Evolutionary conservation across 495 filamentous ascomycete genomes (phyloP).

Genomic region (Articulospora tetracladia): DNA sequence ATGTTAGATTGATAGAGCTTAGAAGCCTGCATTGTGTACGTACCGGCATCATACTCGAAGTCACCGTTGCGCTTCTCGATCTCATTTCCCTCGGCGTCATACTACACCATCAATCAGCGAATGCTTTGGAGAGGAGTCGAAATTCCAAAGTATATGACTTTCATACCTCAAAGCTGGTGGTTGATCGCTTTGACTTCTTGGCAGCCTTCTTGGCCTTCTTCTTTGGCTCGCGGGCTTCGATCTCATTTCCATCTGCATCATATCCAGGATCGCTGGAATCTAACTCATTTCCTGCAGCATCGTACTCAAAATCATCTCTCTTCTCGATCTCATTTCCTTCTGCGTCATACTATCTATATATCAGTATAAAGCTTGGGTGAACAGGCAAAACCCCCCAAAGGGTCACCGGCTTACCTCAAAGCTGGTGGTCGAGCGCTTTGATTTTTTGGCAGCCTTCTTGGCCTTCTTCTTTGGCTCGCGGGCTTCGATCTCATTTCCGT

Average conservation of each 20-base stretch:
- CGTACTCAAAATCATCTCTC: constrained; percentile 6
- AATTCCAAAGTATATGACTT: not conserved
- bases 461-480: constrained; percentile 2
- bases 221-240: constrained; percentile 14
- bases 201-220: constrained; percentile 16
- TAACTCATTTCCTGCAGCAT: constrained; percentile 10
- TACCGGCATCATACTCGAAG: constrained; percentile 9
- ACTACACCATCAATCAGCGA: no score
- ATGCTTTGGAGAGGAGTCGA: no score
- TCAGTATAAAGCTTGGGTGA: no score
- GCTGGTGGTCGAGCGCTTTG: not conserved
- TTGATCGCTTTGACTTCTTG: not conserved
- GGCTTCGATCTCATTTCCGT: constrained; percentile 1
- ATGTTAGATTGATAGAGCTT: no score
- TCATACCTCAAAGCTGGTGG: not conserved
- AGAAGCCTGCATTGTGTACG: no score
- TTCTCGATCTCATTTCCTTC: constrained; percentile 12
- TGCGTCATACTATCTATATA: constrained; percentile 6
- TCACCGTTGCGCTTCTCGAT: constrained; percentile 1
- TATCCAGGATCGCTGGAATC: constrained; percentile 3
- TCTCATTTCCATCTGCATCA: constrained; percentile 14
- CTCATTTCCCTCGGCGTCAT: constrained; percentile 11
- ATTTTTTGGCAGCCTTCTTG: constrained; percentile 1
- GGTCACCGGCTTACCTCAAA: not conserved
- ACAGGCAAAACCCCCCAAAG: no score